Evolutionary conservation across 768 basidiomycete genomes (phyloP), one percentile per base, ranked within the genome.

Genomic region (Lactifluus echinatus): DNA sequence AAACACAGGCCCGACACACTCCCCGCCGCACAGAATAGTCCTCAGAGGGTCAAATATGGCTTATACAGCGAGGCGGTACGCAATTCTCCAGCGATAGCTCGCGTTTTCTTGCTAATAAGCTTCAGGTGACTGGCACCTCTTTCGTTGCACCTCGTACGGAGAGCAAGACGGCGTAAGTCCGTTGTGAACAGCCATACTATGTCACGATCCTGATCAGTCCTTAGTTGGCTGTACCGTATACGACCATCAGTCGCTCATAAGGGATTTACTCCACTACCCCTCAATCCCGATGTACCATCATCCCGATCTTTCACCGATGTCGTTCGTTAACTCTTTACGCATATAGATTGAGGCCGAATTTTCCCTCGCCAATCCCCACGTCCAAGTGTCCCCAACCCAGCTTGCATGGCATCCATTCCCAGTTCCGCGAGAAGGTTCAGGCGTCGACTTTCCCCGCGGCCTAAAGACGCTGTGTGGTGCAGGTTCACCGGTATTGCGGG

Each of bases 361-460:
- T n/a, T n/a, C n/a, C n/a, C n/a, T n/a, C n/a, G n/a, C n/a, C n/a
- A n/a, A n/a, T n/a, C n/a, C n/a, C n/a, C n/a, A n/a, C n/a, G n/a
- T n/a, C n/a, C n/a, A n/a, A n/a, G n/a, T n/a, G n/a, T n/a, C n/a
- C 60, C 79, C 84, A 2, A 83, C 82, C 5, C 83, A 85, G 61
- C 76, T 84, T 87, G 61, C 76, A 84, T 87, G 83, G 83, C 73
- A 75, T 58, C 83, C 83, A 0, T 80, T 84, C 69, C 73, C 77
- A 36, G 69, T 85, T 34, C 83, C 82, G 2, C 48, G 73, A 1
- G 67, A 60, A 10, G 52, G 66, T 34, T 66, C 66, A 36, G 70
- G 72, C 34, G 75, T 79, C 29, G 79, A 83, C 64, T 85, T 83
- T 57, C 72, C 82, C 15, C 72, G 79, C 21, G 80, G 82, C 1